Conservation (phyloP, 129 eudicot species). For the Artemisia argyi region DNA sequence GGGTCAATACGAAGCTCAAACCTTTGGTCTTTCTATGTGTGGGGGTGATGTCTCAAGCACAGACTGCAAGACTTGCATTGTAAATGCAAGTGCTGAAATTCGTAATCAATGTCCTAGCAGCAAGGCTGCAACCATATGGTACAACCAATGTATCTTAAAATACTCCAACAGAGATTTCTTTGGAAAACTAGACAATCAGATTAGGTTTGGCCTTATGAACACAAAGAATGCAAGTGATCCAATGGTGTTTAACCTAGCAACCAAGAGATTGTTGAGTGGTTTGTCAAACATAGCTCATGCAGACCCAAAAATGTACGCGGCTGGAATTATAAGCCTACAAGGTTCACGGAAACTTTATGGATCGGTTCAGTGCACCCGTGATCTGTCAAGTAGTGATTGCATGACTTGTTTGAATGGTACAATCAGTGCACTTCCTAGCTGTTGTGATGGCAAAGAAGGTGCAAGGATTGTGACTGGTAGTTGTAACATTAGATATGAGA, state of each 20-base stretch:
- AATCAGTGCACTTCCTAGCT: constrained; percentile 32
- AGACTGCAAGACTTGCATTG: constrained; percentile 35
- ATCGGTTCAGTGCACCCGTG: constrained; percentile 44
- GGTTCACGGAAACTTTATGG: constrained; percentile 35
- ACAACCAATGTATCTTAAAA: constrained; percentile 39
- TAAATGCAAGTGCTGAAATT: constrained; percentile 30
- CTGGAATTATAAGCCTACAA: constrained; percentile 9
- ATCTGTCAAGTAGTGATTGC: constrained; percentile 47
- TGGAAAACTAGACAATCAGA: constrained; percentile 25
- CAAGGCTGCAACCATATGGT: constrained; percentile 41
- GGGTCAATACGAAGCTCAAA: constrained; percentile 22
- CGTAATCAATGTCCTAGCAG: constrained; percentile 34
- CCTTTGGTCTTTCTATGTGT: constrained; percentile 44
- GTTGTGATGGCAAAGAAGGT: constrained; percentile 50
- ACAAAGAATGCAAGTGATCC: constrained; percentile 25
- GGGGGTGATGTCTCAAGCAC: constrained; percentile 40
- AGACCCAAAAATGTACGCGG: constrained; percentile 29
- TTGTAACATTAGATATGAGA: constrained; percentile 53
- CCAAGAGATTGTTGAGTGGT: constrained; percentile 26
- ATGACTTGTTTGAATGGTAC: constrained; percentile 42
- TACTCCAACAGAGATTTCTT: constrained; percentile 39
- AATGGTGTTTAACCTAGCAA: constrained; percentile 11
- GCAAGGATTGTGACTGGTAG: constrained; percentile 54
- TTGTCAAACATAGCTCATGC: constrained; percentile 18
- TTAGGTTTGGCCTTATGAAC: constrained; percentile 27